Base-by-base conservation (phyloP, 2,329 filamentous ascomycete genomes). In the Pseudopithomyces maydicus region DNA sequence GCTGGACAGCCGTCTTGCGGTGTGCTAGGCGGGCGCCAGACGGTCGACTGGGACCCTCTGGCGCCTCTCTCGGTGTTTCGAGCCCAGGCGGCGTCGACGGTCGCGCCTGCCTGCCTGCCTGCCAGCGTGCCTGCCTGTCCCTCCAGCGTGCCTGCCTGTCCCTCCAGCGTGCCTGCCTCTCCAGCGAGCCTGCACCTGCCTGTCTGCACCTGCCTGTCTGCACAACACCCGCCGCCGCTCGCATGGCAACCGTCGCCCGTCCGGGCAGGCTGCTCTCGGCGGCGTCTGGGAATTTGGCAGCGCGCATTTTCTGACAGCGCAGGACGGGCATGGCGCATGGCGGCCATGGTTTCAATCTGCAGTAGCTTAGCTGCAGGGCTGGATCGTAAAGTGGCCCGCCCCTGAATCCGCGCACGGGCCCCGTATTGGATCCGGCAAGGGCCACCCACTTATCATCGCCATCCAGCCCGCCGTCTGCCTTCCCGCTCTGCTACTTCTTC, bases 401-500 rank as follows among this genome's bases (percentile, higher is more conserved):
- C 57, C 57, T 59, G 57, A 59, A 48, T 47, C 12, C 32, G 19
- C 19, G 53, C 46, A 39, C 53, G 39, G 43, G 19, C 53, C 29
- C 17, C 42, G 52, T 51, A 35, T 41, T 19, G 38, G 11, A 15
- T 46, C 45, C 41, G 19, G 32, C 52, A 15, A 43, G 39, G 41
- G 45, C 55, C 50, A 38, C 29, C 47, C 52, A 47, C 52, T 51
- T 51, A 51, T 46, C 50, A 33, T 49, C 35, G 57, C 41, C 52
- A 20, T 52, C 60, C 55, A 42, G 51, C 58, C 57, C 59, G 56
- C 62, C 38, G 49, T 56, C 57, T 58, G 55, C 62, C 38, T 51
- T 56, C 61, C 64, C 60, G 64, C 63, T 44, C 47, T 63, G 61
- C 58, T 53, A 46, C 47, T 59, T 77, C 57, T 71, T 78, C 62